Percentiles rank a stretch among this genome's conserved stretches.
phyloP scores from a whole-genome alignment of 148 eudicot species.

The Arctostaphylos glauca region DNA sequence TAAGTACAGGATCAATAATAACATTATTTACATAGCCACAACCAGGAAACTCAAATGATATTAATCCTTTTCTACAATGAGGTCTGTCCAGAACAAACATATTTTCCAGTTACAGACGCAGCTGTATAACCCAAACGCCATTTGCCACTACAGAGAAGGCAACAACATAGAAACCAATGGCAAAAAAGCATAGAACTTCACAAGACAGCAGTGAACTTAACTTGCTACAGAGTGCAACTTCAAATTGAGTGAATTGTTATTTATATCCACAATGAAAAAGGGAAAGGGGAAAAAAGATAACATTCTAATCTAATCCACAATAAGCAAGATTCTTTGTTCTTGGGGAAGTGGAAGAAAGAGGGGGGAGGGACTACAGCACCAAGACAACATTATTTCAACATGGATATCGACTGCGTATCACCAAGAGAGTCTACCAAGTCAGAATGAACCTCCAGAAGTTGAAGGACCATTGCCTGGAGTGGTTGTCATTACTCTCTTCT shows the following conservation, averaged over 20 bases:
- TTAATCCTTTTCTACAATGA: too few relatives aligned
- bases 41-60: background rate
- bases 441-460: conserved; percentile 16
- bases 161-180: background rate
- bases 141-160: background rate
- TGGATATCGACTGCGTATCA: background rate
- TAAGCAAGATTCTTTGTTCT: background rate
- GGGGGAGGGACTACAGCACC: background rate
- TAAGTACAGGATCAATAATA: conserved; percentile 3
- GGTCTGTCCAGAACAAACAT: background rate
- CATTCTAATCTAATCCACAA: background rate
- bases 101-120: background rate
- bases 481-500: conserved; percentile 26
- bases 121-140: background rate
- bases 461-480: conserved; percentile 17
- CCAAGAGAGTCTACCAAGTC: background rate
- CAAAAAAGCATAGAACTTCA: background rate
- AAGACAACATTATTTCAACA: background rate
- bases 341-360: too few relatives aligned
- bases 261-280: background rate
- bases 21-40: background rate
- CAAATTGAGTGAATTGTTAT: conserved; percentile 16
- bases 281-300: background rate
- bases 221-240: background rate
- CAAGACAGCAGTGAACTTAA: background rate